Conservation (phyloP, 345 rosid species). For the Aquilaria sinensis region DNA sequence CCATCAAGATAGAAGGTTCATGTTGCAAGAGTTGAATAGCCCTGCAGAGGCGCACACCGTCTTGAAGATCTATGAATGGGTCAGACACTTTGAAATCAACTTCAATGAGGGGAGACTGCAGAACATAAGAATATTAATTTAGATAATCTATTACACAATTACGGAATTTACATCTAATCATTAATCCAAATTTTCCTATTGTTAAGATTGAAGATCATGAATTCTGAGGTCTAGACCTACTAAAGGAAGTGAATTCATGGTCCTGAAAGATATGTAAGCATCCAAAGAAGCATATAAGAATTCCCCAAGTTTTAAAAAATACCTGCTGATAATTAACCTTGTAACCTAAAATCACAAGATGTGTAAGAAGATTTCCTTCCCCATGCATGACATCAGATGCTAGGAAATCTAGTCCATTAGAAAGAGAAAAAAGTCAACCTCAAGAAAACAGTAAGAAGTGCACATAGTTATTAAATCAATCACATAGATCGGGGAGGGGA, state of each 20-base stretch:
- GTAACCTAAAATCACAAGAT: slow-evolving; percentile 74
- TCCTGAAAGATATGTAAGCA: background rate
- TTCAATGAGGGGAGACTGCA: slow-evolving; percentile 66
- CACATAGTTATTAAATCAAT: slow-evolving; percentile 12
- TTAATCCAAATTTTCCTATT: background rate
- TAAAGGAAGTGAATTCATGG: background rate
- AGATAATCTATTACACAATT: background rate
- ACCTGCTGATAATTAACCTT: slow-evolving; percentile 84
- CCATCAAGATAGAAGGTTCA: slow-evolving; percentile 76
- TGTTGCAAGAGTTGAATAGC: slow-evolving; percentile 76
- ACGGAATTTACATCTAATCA: background rate
- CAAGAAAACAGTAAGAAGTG: slow-evolving; percentile 7
- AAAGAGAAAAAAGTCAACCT: slow-evolving; percentile 28
- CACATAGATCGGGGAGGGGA: background rate
- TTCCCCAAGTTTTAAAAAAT: slow-evolving; percentile 16
- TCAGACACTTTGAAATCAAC: slow-evolving; percentile 69
- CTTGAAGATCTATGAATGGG: slow-evolving; percentile 74
- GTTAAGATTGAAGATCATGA: background rate
- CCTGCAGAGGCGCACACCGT: slow-evolving; percentile 87
- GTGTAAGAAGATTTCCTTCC: slow-evolving; percentile 91
- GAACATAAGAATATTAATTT: slow-evolving; percentile 7
- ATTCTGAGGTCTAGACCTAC: slow-evolving; percentile 1
- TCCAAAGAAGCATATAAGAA: slow-evolving; percentile 7
- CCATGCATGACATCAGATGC: slow-evolving; percentile 92
- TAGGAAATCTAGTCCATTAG: slow-evolving; percentile 54